These are phyloP conservation scores for Rubia peregrina DNA, from an alignment of 305 asterid genomes.

Conservation along the genomic window DNA sequence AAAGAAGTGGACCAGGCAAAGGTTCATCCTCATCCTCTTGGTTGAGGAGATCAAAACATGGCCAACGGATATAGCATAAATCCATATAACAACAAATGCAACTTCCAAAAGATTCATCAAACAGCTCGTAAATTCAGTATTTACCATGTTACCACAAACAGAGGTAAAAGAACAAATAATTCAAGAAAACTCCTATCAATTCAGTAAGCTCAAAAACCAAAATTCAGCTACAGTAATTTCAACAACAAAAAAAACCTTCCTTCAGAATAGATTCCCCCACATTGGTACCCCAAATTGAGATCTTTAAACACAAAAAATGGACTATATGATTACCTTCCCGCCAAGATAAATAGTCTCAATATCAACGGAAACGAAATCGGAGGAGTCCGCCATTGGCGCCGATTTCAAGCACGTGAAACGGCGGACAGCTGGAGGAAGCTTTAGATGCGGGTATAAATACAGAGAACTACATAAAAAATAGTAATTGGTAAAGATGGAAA, in stretches of 20 bases:
- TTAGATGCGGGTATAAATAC: not conserved
- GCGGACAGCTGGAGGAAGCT: conserved; percentile 12
- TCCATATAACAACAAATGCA: not conserved
- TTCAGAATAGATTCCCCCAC: not conserved
- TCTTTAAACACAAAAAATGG: not conserved
- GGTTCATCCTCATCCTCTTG: not conserved
- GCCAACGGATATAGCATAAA: not conserved
- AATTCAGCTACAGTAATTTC: not conserved
- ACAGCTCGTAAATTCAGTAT: not conserved
- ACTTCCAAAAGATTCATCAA: not conserved
- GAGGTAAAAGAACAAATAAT: conserved; percentile 1
- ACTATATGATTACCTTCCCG: conserved; percentile 47
- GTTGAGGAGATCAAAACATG: not conserved
- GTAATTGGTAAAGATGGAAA: conserved; percentile 18
- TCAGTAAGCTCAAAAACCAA: not conserved
- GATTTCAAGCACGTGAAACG: conserved; percentile 16
- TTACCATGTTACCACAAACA: not conserved
- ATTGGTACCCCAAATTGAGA: not conserved
- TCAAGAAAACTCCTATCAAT: not conserved
- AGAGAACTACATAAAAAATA: not conserved
- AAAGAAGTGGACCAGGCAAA: not conserved
- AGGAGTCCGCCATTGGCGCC: conserved; percentile 70
- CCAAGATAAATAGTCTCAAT: conserved; percentile 82
- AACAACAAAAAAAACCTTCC: not conserved
- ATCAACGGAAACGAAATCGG: conserved; percentile 72